Evolutionary conservation across 768 basidiomycete genomes (phyloP).

Genomic region (Exsudoporus frostii): DNA sequence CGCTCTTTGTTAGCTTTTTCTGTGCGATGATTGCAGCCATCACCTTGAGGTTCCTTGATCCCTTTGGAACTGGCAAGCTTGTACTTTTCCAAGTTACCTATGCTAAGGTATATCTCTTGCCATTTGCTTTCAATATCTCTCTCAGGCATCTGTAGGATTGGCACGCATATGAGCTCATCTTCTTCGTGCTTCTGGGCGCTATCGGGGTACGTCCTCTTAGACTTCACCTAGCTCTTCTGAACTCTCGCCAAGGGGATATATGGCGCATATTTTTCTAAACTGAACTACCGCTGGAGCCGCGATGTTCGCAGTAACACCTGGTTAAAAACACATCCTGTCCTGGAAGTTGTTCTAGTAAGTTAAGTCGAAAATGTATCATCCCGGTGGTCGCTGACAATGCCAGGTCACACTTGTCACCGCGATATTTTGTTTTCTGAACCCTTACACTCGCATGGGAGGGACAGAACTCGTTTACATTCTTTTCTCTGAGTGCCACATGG

Average conservation of each 20-base stretch:
- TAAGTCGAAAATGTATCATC: neutral
- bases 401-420: slow-evolving; percentile 81
- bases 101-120: slow-evolving; percentile 52
- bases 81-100: slow-evolving; percentile 92
- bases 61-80: slow-evolving; percentile 92
- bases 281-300: slow-evolving; percentile 88
- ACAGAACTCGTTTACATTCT: slow-evolving; percentile 93
- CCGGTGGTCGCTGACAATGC: slow-evolving; percentile 9
- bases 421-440: slow-evolving; percentile 78
- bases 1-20: slow-evolving; percentile 70
- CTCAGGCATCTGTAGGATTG: slow-evolving; percentile 62
- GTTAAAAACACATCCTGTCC: slow-evolving; percentile 72
- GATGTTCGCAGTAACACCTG: slow-evolving; percentile 79
- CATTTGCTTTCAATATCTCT: neutral
- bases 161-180: slow-evolving; percentile 84
- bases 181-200: slow-evolving; percentile 84
- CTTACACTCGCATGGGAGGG: slow-evolving; percentile 90
- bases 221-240: slow-evolving; percentile 3
- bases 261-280: slow-evolving; percentile 88
- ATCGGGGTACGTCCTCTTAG: slow-evolving; percentile 62
- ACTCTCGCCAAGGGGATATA: slow-evolving; percentile 68
- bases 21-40: slow-evolving; percentile 98
- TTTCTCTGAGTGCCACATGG: slow-evolving; percentile 78
- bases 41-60: slow-evolving; percentile 88
- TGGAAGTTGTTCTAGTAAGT: slow-evolving; percentile 79